Evolutionary conservation across 225 moss, liverwort and hornwort species (phyloP).

Genomic region (Anthoceros angustus): DNA sequence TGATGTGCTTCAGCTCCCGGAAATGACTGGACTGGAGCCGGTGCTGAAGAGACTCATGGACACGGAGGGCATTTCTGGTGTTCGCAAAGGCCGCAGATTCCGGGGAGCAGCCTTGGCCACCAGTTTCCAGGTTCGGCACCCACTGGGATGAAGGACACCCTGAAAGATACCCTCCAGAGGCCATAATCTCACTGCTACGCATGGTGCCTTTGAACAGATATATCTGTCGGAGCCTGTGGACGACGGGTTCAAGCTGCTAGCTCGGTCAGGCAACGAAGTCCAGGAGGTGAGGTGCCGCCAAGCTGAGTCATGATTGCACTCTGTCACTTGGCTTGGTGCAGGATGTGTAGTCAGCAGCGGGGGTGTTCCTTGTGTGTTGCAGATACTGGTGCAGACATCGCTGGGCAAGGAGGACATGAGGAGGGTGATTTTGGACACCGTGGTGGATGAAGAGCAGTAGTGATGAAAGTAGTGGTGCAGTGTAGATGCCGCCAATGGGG

Average conservation of each 20-base stretch:
- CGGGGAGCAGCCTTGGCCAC: conserved; percentile 54
- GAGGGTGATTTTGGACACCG: not conserved
- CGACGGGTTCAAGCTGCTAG: conserved; percentile 59
- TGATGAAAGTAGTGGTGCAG: not conserved
- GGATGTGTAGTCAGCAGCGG: not conserved
- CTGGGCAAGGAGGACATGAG: not conserved
- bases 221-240: conserved; percentile 48
- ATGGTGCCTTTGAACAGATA: conserved; percentile 12
- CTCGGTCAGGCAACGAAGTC: conserved; percentile 48
- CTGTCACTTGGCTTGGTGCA: not conserved
- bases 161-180: not conserved
- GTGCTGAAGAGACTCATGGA: conserved; percentile 31
- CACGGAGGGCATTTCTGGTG: conserved; percentile 34
- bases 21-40: conserved; percentile 32
- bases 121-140: conserved; percentile 28
- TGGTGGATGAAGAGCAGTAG: not conserved
- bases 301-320: not conserved
- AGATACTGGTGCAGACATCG: conserved; percentile 1
- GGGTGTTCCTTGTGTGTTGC: not conserved
- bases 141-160: not conserved
- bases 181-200: not conserved
- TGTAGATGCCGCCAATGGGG: not conserved
- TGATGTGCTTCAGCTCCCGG: conserved; percentile 18
- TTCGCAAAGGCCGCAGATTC: conserved; percentile 38
- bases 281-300: conserved; percentile 19